A percentile compares a stretch with the other conserved stretches of the same genome.
Conservation (phyloP, 2,329 filamentous ascomycete species). For the Fusarium nelsonii region DNA sequence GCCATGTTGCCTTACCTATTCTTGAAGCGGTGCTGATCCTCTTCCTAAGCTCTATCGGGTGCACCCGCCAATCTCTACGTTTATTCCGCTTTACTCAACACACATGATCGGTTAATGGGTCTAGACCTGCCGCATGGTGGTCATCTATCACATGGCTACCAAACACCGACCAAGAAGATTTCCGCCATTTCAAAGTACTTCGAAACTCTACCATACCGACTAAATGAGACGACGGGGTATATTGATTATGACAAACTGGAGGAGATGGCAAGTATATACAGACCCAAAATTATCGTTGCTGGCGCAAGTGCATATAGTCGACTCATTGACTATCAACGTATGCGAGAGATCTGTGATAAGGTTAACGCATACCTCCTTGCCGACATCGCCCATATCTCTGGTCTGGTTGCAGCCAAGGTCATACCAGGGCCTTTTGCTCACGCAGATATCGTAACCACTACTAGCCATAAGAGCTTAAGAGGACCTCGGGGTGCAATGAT, state of each 20-base stretch:
- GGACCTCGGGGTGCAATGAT: slow-evolving; percentile 97
- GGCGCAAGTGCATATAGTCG: slow-evolving; percentile 97
- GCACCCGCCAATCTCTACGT: slow-evolving; percentile 86
- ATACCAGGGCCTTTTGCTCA: slow-evolving; percentile 89
- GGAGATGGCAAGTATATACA: slow-evolving; percentile 86
- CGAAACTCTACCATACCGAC: slow-evolving; percentile 94
- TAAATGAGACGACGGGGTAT: slow-evolving; percentile 88
- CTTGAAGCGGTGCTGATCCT: slow-evolving; percentile 21
- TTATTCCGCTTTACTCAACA: slow-evolving; percentile 91
- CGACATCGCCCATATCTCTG: slow-evolving; percentile 98
- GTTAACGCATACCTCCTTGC: slow-evolving; percentile 91
- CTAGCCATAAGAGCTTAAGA: slow-evolving; percentile 96
- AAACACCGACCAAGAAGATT: slow-evolving; percentile 93
- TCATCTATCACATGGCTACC: slow-evolving; percentile 96
- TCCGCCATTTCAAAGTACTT: slow-evolving; percentile 99
- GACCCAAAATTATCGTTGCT: slow-evolving; percentile 94
- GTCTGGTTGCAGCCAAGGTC: slow-evolving; percentile 90
- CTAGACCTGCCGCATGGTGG: slow-evolving; percentile 96
- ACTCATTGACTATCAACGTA: slow-evolving; percentile 92
- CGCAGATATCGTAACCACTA: slow-evolving; percentile 96
- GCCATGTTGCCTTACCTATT: neutral
- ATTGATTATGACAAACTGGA: slow-evolving; percentile 97
- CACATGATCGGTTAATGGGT: slow-evolving; percentile 96
- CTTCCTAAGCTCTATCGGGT: slow-evolving; percentile 77
- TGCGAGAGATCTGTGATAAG: slow-evolving; percentile 92